Evolutionary conservation across 129 eudicot species (phyloP), one percentile per base, ranked within the genome.

Genomic region (Flaveria brownii): DNA sequence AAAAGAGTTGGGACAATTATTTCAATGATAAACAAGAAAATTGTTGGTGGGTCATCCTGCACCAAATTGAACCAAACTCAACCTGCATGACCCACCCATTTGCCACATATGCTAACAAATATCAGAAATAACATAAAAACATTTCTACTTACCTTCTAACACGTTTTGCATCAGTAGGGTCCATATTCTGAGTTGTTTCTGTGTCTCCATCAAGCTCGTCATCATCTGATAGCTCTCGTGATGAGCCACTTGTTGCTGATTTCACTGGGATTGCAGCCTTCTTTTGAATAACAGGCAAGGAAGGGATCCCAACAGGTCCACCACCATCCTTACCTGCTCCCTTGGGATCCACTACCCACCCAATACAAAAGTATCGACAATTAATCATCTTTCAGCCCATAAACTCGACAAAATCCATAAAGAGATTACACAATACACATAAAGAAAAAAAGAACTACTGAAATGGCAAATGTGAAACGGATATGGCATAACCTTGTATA

Each of bases 131-230:
- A 42, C 49, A 18, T 46, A 56, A 71, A 76, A 76, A 66, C 49
- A 17, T 15, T 25, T 69, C 55, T 2, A 65, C 47, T 39, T 89
- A 95, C 99, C 99, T 91, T 83, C 99, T 87, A 68, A 91, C 86
- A 75, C 99, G 99, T 81, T 95, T 95, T 54, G 84, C 96, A 87
- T 91, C 99, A 23, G 96, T 45, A 49, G 99, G 97, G 70, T 89
- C 97, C 91, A 43, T 80, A 74, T 87, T 88, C 54, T 84, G 86
- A 78, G 91, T 85, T 59, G 88, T 74, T 80, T 88, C 98, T 46
- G 85, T 86, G 60, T 95, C 98, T 72, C 88, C 97, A 43, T 93
- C 99, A 55, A 85, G 91, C 20, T 94, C 99, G 41, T 91, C 97
- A 76, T 91, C 97, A 84, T 95, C 97, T 33, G 99, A 95, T 59